Evolutionary conservation across 345 rosid genomes (phyloP), one percentile per base, ranked within the genome.

Genomic region (Viola odorata): DNA sequence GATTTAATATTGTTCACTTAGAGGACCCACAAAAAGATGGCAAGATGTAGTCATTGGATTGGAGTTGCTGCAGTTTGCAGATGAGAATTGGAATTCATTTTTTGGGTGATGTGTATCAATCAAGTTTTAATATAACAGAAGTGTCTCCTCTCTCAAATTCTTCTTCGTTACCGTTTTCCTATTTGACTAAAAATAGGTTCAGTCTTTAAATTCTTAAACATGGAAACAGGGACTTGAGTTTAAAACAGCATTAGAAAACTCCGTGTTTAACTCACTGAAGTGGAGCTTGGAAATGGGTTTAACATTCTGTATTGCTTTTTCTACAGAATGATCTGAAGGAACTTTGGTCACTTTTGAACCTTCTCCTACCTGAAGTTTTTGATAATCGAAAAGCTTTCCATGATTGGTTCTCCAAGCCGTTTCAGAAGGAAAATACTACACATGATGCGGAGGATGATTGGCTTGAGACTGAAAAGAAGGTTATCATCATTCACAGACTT

Each of bases 401-500:
- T 79, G 99, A 95, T 80, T 95, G 99, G 99, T 95, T 95, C 68
- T 85, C 99, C 11, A 92, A 95, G 78, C 97, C 99, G 50, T 95
- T 95, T 75, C 96, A 86, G 80, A 95, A 69, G 80, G 99, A 95
- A 78, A 88, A 69, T 50, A 81, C 95, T 58, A 42, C 78, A 3
- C 95, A 82, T 78, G 85, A 82, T 79, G 91, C 84, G 14, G 99
- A 95, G 74, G 99, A 95, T 75, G 99, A 95, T 75, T 95, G 99
- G 99, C 95, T 95, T 69, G 99, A 95, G 84, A 95, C 97, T 54
- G 99, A 95, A 69, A 95, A 95, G 82, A 95, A 95, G 76, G 99
- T 95, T 38, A 95, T 95, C 69, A 82, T 95, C 66, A 95, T 95
- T 75, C 99, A 95, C 65, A 82, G 99, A 40, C 99, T 95, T 78